These are phyloP conservation scores for Yamadazyma atlantica DNA, from an alignment of 1,139 yeast genomes.

Conservation along the genomic window DNA sequence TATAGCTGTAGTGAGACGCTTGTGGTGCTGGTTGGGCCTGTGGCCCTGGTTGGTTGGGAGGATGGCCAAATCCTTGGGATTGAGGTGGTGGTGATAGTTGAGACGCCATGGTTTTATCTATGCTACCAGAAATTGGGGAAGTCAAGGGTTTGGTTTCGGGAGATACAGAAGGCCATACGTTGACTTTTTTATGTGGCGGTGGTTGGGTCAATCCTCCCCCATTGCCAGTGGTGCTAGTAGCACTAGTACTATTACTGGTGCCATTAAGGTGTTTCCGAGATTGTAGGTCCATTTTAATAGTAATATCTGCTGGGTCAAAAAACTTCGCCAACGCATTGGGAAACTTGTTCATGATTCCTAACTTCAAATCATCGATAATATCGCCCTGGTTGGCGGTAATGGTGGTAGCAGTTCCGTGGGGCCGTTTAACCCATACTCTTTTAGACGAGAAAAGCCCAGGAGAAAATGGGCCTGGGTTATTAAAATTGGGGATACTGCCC, in stretches of 20 bases:
- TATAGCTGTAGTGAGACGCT: slow-evolving; percentile 12
- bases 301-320: slow-evolving; percentile 70
- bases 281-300: slow-evolving; percentile 38
- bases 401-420: slow-evolving; percentile 66
- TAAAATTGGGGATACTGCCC: slow-evolving; percentile 14
- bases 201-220: too few relatives aligned
- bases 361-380: slow-evolving; percentile 73
- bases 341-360: slow-evolving; percentile 56
- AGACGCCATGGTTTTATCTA: slow-evolving; percentile 9
- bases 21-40: not conserved
- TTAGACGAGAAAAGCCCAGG: slow-evolving; percentile 19
- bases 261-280: slow-evolving; percentile 12
- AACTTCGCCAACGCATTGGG: slow-evolving; percentile 65
- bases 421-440: slow-evolving; percentile 66
- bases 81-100: slow-evolving; percentile 6
- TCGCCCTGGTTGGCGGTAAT: slow-evolving; percentile 53
- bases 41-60: slow-evolving; percentile 2
- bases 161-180: slow-evolving; percentile 14
- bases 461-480: slow-evolving; percentile 17
- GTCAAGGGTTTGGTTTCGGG: slow-evolving; percentile 14
- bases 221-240: not conserved
- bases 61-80: slow-evolving; percentile 3
- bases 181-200: slow-evolving; percentile 16
- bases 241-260: not conserved
- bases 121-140: slow-evolving; percentile 15